Conservation (phyloP, 768 basidiomycete species). For the Leucogyrophana mollusca region DNA sequence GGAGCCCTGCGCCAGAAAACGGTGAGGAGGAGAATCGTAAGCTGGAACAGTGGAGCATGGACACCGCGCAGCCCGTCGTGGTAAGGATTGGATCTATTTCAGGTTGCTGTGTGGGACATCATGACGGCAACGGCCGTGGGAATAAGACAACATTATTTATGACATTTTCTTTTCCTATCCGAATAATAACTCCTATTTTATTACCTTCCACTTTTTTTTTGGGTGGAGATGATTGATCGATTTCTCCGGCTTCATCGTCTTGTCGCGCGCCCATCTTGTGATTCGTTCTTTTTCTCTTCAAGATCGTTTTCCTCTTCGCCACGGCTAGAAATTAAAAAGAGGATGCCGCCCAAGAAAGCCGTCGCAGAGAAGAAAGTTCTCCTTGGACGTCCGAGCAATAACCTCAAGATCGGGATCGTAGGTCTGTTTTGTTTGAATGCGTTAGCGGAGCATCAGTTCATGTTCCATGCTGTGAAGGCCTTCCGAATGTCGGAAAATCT, state of each 20-base stretch:
- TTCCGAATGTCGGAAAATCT: conserved; percentile 97
- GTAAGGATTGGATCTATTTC: too few relatives aligned
- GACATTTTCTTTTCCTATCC: too few relatives aligned
- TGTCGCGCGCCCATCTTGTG: conserved; percentile 11
- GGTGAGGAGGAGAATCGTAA: too few relatives aligned
- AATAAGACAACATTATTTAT: background rate
- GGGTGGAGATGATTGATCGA: conserved; percentile 32
- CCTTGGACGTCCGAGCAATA: conserved; percentile 92
- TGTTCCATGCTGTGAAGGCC: conserved; percentile 43
- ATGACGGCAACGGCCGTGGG: too few relatives aligned
- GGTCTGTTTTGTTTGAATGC: conserved; percentile 54
- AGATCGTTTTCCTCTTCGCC: conserved; percentile 38
- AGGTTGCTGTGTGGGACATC: too few relatives aligned
- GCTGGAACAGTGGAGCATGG: too few relatives aligned
- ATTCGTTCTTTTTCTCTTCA: conserved; percentile 9
- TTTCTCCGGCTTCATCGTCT: conserved; percentile 15
- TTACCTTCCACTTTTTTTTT: conserved; percentile 9
- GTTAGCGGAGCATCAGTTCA: background rate
- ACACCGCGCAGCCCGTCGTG: too few relatives aligned
- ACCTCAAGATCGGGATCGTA: conserved; percentile 98
- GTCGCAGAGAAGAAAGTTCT: conserved; percentile 79
- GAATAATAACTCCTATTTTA: too few relatives aligned
- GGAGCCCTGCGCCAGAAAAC: conserved; percentile 3
- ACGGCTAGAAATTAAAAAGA: conserved; percentile 52
- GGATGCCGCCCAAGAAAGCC: conserved; percentile 89